Percentiles rank a stretch among this genome's conserved stretches.
These are phyloP conservation scores for Bothia castanella DNA, from an alignment of 1,284 basidiomycete genomes.

Conservation along the genomic window DNA sequence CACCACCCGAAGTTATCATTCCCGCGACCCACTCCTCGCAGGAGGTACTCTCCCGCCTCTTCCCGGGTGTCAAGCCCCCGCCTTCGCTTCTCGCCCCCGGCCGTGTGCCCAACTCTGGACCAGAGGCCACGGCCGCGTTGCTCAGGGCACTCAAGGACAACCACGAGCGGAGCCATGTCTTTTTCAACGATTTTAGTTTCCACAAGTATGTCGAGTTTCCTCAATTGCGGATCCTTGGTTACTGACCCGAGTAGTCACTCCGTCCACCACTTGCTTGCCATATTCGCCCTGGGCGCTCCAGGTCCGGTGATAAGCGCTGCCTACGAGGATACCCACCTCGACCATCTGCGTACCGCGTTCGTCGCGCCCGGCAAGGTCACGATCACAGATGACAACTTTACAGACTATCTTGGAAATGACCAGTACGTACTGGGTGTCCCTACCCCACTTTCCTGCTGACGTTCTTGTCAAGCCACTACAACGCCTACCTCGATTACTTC, in stretches of 20 bases:
- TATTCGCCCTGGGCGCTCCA: constrained; percentile 42
- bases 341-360: constrained; percentile 36
- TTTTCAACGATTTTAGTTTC: constrained; percentile 57
- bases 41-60: constrained; percentile 31
- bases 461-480: constrained; percentile 30
- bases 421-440: constrained; percentile 27
- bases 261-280: constrained; percentile 39
- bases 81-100: constrained; percentile 36
- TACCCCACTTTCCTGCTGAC: neutral
- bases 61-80: constrained; percentile 38
- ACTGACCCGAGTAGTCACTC: constrained; percentile 34
- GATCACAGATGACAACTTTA: constrained; percentile 40
- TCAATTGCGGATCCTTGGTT: neutral
- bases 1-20: constrained; percentile 20
- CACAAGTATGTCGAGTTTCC: constrained; percentile 45
- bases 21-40: constrained; percentile 19
- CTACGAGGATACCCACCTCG: constrained; percentile 34
- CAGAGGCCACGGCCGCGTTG: constrained; percentile 44
- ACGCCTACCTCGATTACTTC: constrained; percentile 37
- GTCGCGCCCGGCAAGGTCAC: constrained; percentile 30
- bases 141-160: constrained; percentile 51
- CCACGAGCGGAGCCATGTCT: constrained; percentile 54
- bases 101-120: constrained; percentile 47
- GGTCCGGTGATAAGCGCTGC: constrained; percentile 37
- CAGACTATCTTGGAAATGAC: constrained; percentile 41